A percentile compares a stretch with the other conserved stretches of the same genome.
Evolutionary conservation across 2,329 filamentous ascomycete genomes (phyloP).

Genomic region (Aspergillus alliaceus): DNA sequence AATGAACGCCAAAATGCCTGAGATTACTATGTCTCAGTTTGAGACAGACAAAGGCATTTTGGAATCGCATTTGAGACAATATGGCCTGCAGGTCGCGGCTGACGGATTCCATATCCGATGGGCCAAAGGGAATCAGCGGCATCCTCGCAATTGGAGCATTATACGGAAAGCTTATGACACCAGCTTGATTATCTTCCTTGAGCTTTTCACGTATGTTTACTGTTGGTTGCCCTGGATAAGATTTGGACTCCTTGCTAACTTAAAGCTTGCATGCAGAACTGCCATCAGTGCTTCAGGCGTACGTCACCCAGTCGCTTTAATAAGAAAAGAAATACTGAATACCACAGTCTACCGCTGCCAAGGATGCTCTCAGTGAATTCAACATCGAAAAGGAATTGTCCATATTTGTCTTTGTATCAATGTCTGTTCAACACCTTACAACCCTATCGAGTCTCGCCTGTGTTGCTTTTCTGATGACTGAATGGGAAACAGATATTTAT

Average conservation of each 20-base stretch:
- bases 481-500: slow-evolving; percentile 28
- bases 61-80: slow-evolving; percentile 21
- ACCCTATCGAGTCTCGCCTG: neutral
- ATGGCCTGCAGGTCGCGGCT: slow-evolving; percentile 28
- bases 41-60: slow-evolving; percentile 17
- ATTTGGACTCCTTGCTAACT: slow-evolving; percentile 11
- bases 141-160: slow-evolving; percentile 34
- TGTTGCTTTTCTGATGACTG: neutral
- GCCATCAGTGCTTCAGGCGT: slow-evolving; percentile 37
- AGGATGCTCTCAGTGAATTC: slow-evolving; percentile 27
- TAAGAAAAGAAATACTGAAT: slow-evolving; percentile 5
- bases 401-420: slow-evolving; percentile 32
- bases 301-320: slow-evolving; percentile 12
- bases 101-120: slow-evolving; percentile 34
- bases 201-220: slow-evolving; percentile 33
- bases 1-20: slow-evolving; percentile 1
- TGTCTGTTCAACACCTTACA: slow-evolving; percentile 4
- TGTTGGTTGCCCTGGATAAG: neutral
- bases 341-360: slow-evolving; percentile 30
- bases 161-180: slow-evolving; percentile 30
- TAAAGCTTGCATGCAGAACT: slow-evolving; percentile 24
- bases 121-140: slow-evolving; percentile 27
- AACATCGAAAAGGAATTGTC: slow-evolving; percentile 24
- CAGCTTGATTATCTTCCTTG: slow-evolving; percentile 27
- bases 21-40: slow-evolving; percentile 10